Evolutionary conservation across 2,329 filamentous ascomycete genomes (phyloP).

Genomic region (Juglanconis oblonga): DNA sequence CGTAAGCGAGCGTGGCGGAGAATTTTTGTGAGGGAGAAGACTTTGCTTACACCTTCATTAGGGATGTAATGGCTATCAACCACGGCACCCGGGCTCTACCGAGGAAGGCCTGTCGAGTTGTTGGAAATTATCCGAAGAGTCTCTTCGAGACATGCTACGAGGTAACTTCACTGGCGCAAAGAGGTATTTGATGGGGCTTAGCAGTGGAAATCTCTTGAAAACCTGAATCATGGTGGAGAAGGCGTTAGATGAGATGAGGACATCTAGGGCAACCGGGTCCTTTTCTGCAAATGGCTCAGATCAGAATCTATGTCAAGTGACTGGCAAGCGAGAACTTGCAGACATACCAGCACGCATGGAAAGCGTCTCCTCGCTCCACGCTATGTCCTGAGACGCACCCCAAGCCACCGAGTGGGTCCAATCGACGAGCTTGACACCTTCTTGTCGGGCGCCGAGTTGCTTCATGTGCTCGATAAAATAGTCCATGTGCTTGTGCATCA

Average conservation of each 20-base stretch:
- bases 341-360: not conserved
- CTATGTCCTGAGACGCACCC: not conserved
- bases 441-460: not conserved
- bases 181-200: not conserved
- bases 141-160: not conserved
- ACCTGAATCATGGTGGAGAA: constrained; percentile 4
- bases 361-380: not conserved
- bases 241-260: not conserved
- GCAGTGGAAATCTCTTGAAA: not conserved
- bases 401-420: constrained; percentile 1
- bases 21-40: not conserved
- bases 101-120: not conserved
- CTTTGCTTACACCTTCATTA: not conserved
- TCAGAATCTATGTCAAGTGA: not conserved
- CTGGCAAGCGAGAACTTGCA: not conserved
- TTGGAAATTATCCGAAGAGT: not conserved
- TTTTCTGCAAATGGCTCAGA: not conserved
- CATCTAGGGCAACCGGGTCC: not conserved
- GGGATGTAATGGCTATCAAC: constrained; percentile 3
- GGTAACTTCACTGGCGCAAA: not conserved
- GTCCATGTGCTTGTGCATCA: constrained; percentile 1
- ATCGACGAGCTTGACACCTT: not conserved
- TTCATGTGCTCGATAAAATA: not conserved
- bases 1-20: not conserved
- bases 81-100: not conserved